Evolutionary conservation across 371 early-diverging fungal species (phyloP).

Genomic region (Syncephalastrum racemosum): DNA sequence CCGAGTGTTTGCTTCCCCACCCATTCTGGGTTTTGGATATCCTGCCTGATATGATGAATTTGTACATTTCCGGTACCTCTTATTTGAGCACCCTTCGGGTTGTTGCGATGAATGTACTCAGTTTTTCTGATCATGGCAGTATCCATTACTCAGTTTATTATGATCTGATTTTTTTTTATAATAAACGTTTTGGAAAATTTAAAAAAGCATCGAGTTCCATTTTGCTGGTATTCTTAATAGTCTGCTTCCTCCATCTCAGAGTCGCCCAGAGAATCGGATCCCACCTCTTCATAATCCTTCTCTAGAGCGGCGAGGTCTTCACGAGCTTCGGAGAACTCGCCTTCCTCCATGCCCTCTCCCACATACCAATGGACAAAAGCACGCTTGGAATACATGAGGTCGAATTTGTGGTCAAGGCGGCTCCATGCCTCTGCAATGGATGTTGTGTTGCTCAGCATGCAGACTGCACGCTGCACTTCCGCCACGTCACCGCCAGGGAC

Average conservation of each 20-base stretch:
- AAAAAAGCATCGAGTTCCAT: too few relatives aligned
- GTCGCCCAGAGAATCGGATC: constrained; percentile 68
- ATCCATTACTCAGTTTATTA: too few relatives aligned
- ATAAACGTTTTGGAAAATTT: too few relatives aligned
- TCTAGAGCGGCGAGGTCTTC: constrained; percentile 97
- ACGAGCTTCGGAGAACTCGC: constrained; percentile 83
- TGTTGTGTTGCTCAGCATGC: constrained; percentile 92
- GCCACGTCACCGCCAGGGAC: constrained; percentile 87
- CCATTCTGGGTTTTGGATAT: too few relatives aligned
- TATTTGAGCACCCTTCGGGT: too few relatives aligned
- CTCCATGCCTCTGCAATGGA: constrained; percentile 95
- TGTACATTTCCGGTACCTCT: too few relatives aligned
- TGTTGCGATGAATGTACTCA: too few relatives aligned
- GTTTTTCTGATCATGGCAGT: too few relatives aligned
- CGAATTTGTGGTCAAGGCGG: constrained; percentile 90
- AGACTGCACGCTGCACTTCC: constrained; percentile 86
- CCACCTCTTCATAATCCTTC: constrained; percentile 97
- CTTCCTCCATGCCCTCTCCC: constrained; percentile 93
- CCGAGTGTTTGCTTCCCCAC: too few relatives aligned
- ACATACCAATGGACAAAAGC: constrained; percentile 99
- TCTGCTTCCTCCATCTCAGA: constrained; percentile 55
- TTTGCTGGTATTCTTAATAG: constrained; percentile 14
- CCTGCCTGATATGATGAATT: too few relatives aligned
- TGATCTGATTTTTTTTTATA: too few relatives aligned
- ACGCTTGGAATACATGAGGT: constrained; percentile 94